Base-by-base conservation (phyloP, 78 protist genomes). In the Dictyostelium citrinum region DNA sequence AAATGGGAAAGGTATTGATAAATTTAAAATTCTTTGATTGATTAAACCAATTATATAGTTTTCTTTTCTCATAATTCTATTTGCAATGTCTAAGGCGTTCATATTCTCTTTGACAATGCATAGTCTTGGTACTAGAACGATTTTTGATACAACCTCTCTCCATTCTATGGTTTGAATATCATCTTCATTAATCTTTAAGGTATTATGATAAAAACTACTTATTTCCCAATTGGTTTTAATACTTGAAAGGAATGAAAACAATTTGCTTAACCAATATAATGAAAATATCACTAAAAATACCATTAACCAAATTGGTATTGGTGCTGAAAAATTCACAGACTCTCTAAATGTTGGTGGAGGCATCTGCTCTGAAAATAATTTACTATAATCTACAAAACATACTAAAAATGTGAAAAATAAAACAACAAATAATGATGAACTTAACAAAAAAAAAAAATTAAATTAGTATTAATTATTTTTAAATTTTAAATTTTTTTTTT, bases 31-130 rank as follows among this genome's bases (percentile, higher is more conserved):
- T 33, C 75, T 88, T 35, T 61, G 67, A 68, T 96, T 90, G 80
- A 97, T n/a, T 43, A 97, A 79, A n/a, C 96, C 96, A 35, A 97
- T 93, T 51, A 97, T 82, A 33, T 83, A 97, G 77, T 97, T 97
- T 45, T 97, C 97, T 20, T 95, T 91, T 35, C 98, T 83, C 96
- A 97, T 77, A 76, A 97, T 96, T 60, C 97, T 82, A 61, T 94
- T 97, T 14, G 96, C 97, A 22, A 97, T 91, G 39, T 97, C 97
- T 75, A 84, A 49, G 35, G 95, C 86, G 24, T 84, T 82, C 90
- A 96, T 58, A 35, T 78, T 75, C 24, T 71, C 93, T 24, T 96
- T 91, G 27, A 81, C 88, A 11, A 39, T 39, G 78, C 95, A 96
- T 41, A 96, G 20, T 35, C 95, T 81, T 35, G 90, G 95, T 24